A percentile compares a stretch with the other conserved stretches of the same genome.
phyloP scores from a whole-genome alignment of 2,329 filamentous ascomycete genomes.

The Exutisphaerella laricina region DNA sequence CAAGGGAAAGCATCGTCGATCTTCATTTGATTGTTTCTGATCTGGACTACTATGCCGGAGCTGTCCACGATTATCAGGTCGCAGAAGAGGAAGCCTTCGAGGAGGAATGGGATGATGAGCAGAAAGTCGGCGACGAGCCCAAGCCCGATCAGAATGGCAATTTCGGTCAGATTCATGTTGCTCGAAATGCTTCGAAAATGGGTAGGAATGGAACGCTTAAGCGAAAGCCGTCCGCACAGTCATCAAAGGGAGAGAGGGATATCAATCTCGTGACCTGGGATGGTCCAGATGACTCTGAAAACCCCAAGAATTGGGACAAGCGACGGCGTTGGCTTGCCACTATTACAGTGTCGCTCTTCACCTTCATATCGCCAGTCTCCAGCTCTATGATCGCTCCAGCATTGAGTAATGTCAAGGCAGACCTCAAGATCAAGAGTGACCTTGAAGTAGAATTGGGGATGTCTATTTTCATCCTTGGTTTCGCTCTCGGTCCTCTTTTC shows the following conservation, averaged over 20 bases:
- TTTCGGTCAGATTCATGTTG: slow-evolving; percentile 31
- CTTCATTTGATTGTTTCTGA: slow-evolving; percentile 33
- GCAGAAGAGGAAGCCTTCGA: slow-evolving; percentile 28
- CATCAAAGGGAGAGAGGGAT: slow-evolving; percentile 30
- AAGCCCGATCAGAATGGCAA: slow-evolving; percentile 23
- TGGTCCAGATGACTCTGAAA: slow-evolving; percentile 40
- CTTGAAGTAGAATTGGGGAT: slow-evolving; percentile 28
- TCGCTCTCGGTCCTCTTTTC: slow-evolving; percentile 35
- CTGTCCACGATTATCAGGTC: slow-evolving; percentile 33
- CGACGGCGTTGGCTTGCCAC: slow-evolving; percentile 43
- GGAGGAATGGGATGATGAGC: slow-evolving; percentile 27
- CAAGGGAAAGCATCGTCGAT: slow-evolving; percentile 32
- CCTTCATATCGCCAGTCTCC: slow-evolving; percentile 37
- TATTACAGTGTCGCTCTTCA: slow-evolving; percentile 39
- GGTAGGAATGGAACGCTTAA: slow-evolving; percentile 26
- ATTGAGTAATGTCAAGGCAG: slow-evolving; percentile 25
- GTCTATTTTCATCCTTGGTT: slow-evolving; percentile 37
- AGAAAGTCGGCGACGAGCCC: slow-evolving; percentile 20
- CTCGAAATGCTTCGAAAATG: slow-evolving; percentile 25
- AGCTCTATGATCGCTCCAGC: slow-evolving; percentile 38
- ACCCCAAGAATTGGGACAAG: slow-evolving; percentile 45
- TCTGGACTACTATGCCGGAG: slow-evolving; percentile 34
- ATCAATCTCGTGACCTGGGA: slow-evolving; percentile 42
- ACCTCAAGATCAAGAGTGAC: slow-evolving; percentile 23
- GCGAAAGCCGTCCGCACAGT: slow-evolving; percentile 26